Base-by-base conservation (phyloP, 371 early-diverging fungal genomes). In the Neoconidiobolus thromboides region DNA sequence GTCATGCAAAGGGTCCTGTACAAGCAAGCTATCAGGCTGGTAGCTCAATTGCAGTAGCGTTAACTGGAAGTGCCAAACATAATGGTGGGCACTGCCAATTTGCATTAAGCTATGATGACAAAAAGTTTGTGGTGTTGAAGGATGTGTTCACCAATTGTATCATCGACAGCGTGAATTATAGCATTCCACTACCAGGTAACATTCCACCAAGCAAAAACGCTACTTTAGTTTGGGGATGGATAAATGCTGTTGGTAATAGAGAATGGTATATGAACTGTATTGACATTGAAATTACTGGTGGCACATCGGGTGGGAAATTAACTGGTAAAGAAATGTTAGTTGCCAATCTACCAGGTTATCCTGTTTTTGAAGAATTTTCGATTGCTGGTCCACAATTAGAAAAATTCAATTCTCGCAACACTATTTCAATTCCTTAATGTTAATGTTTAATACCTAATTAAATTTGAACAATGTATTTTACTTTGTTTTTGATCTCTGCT, bases 191-290 rank as follows among this genome's bases (percentile, higher is more conserved):
- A 9, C 58, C 58, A 3, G 15, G 39, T 9, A 12, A 2, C 6
- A 15, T 38, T 12, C 48, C 48, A 12, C 12, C 58, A 7, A n/a
- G 6, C n/a, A 48, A 58, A 4, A 57, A 61, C 12, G 62, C 61
- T 9, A 62, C 73, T 42, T 77, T 86, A 65, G 73, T 76, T 0
- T 85, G 84, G 85, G 63, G 72, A 0, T 85, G 83, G 82, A 74
- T 78, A 41, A 79, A 80, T 65, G 77, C 76, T 9, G 63, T 66
- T 3, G 79, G 77, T 1, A 73, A 76, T 63, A 73, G 72, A 36
- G 85, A 82, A 66, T 83, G 68, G 57, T 86, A 86, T 68, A 77
- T 76, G 76, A 75, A 78, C 63, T 85, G 86, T 64, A 77, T 77
- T 7, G 85, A 85, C 55, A 70, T 83, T 52, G 68, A 65, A 40